These are phyloP conservation scores for Piper betle DNA, from an alignment of 164 flowering plant species.

Conservation along the genomic window DNA sequence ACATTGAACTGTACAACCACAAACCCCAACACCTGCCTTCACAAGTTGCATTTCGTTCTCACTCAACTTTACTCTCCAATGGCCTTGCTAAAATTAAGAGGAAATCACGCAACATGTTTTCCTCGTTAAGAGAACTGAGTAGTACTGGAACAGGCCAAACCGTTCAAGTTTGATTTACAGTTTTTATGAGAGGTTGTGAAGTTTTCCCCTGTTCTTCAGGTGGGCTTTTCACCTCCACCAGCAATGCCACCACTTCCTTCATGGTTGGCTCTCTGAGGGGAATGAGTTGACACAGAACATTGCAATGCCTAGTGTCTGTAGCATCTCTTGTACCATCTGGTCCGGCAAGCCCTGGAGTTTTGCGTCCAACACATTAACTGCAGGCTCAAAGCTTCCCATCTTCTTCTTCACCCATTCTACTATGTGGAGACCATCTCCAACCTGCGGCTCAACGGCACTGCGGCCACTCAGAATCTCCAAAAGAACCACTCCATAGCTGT, in stretches of 20 bases:
- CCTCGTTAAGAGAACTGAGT: constrained; percentile 1
- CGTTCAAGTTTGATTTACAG: constrained; percentile 42
- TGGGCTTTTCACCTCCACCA: constrained; percentile 81
- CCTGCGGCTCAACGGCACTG: constrained; percentile 52
- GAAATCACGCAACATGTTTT: constrained; percentile 15
- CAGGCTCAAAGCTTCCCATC: constrained; percentile 87
- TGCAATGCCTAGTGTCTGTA: constrained; percentile 85
- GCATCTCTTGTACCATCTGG: constrained; percentile 87
- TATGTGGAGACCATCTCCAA: constrained; percentile 74
- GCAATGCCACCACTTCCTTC: constrained; percentile 92
- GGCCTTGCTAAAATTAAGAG: constrained; percentile 7
- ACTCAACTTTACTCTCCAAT: not conserved
- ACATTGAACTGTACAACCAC: constrained; percentile 25
- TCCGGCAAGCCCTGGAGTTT: constrained; percentile 73
- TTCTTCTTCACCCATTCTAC: constrained; percentile 97
- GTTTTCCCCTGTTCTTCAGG: constrained; percentile 90
- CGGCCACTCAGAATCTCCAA: constrained; percentile 82
- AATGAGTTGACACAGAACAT: constrained; percentile 89
- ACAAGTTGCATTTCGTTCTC: not conserved
- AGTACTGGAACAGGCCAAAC: constrained; percentile 1
- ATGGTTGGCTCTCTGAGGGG: constrained; percentile 86
- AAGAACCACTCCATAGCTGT: constrained; percentile 90
- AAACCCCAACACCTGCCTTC: constrained; percentile 9
- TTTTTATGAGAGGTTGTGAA: constrained; percentile 84
- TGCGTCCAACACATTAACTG: constrained; percentile 54